phyloP scores from a whole-genome alignment of 2,329 filamentous ascomycete species.

The Fusarium brachygibbosum region DNA sequence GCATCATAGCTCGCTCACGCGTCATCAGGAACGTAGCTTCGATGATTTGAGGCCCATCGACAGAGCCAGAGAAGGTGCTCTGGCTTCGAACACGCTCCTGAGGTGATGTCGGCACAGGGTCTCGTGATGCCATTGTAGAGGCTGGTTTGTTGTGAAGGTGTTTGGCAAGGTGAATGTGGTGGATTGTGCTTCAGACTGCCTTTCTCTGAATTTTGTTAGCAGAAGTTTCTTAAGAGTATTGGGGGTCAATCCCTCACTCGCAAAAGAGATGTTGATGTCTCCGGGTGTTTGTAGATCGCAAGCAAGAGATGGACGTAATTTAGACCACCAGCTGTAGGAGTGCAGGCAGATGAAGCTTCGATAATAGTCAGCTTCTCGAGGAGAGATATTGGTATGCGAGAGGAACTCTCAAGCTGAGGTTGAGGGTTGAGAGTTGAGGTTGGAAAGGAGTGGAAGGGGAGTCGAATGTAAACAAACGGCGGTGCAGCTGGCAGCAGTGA shows the following conservation, averaged over 20 bases:
- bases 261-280: not conserved
- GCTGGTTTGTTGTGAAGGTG: too few species aligned
- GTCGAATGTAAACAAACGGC: not conserved
- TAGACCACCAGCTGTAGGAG: not conserved
- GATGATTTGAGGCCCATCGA: not conserved
- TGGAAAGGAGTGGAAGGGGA: not conserved
- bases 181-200: not conserved
- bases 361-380: not conserved
- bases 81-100: too few species aligned
- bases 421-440: not conserved
- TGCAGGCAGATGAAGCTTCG: not conserved
- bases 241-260: too few species aligned
- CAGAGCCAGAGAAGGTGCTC: not conserved
- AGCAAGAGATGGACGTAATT: not conserved
- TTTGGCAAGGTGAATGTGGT: too few species aligned
- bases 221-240: not conserved
- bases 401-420: not conserved
- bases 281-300: not conserved
- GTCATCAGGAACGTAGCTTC: conserved; percentile 6
- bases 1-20: not conserved
- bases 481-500: not conserved
- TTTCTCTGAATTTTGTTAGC: not conserved
- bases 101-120: too few species aligned
- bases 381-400: too few species aligned
- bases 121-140: too few species aligned